Evolutionary conservation across 2,329 filamentous ascomycete species (phyloP), one percentile per base, ranked within the genome.

Genomic region (Cladosporium sp.): DNA sequence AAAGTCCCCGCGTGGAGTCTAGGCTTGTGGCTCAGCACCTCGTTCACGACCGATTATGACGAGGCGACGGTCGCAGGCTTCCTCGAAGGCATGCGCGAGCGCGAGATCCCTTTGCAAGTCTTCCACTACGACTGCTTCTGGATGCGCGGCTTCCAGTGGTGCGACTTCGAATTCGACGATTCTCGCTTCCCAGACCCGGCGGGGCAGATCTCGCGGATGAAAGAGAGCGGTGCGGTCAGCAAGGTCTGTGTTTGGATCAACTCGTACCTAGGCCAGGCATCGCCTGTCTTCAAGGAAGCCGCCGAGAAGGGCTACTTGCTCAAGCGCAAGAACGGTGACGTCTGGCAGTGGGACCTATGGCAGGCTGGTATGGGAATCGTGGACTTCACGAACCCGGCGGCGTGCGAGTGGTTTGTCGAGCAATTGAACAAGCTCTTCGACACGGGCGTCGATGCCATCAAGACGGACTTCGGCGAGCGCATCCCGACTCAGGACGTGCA

Each of bases 41-140:
- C 81, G 56, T 89, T 88, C 69, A 87, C 84, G 2, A 88, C 85
- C 2, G 80, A 80, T 57, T 89, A 89, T 63, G 83, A 86, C 57
- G 85, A 88, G 67, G 66, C 75, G 16, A 88, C 85, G 0, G 85
- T 88, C 22, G 81, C 74, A 43, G 75, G 75, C 9, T 88, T 88
- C 67, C 75, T 88, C 18, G 79, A 86, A 59, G 84, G 84, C 9
- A 87, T 89, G 81, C 77, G 76, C 56, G 72, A 78, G 45, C 78
- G 83, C 2, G 77, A 80, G 43, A 85, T 84, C 13, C 81, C 83
- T 0, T 76, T 89, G 1, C 80, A 85, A 35, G 84, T 87, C 3
- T 88, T 89, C 68, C 86, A 89, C 66, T 89, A 85, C 58, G 85
- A 89, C 65, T 86, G 82, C 67, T 89, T 87, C 75, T 89, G 85